phyloP scores from a whole-genome alignment of 768 basidiomycete genomes.

The Naganishia kalamii region DNA sequence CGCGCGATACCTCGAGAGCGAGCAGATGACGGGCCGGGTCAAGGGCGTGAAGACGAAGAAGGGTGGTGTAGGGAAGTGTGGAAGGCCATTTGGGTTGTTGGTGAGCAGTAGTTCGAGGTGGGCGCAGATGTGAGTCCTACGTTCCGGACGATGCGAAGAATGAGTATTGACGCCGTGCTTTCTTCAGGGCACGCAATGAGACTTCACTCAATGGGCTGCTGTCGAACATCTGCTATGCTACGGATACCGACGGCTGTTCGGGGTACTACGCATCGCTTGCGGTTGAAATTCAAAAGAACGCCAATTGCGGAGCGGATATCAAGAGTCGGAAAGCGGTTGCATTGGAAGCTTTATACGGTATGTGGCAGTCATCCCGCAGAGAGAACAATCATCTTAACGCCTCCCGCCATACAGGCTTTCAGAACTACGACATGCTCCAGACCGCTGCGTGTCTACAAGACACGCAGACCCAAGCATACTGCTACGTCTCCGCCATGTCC shows the following conservation, averaged over 20 bases:
- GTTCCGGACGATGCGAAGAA: not conserved
- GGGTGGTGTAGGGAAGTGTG: not conserved
- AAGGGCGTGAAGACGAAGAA: not conserved
- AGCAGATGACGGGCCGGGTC: conserved; percentile 7
- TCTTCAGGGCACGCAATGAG: conserved; percentile 2
- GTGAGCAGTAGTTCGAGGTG: conserved; percentile 14
- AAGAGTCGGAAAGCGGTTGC: conserved; percentile 10
- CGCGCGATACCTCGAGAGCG: conserved; percentile 2
- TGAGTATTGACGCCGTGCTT: not conserved
- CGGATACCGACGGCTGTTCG: conserved; percentile 1
- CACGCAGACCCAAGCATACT: conserved; percentile 8
- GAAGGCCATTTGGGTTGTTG: conserved; percentile 19
- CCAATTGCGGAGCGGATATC: conserved; percentile 13
- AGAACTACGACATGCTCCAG: conserved; percentile 21
- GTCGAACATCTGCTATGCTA: conserved; percentile 19
- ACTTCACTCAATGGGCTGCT: conserved; percentile 10
- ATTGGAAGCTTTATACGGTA: conserved; percentile 5
- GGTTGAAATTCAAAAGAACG: not conserved
- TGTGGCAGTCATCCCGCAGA: not conserved
- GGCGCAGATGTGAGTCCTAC: conserved; percentile 20
- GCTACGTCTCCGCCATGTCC: conserved; percentile 18
- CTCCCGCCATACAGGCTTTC: no score
- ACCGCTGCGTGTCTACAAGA: conserved; percentile 16
- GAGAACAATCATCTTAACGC: no score
- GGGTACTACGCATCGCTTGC: conserved; percentile 7